Conservation (phyloP, 2,329 filamentous ascomycete species). For the Tolypocladium endophyticum region DNA sequence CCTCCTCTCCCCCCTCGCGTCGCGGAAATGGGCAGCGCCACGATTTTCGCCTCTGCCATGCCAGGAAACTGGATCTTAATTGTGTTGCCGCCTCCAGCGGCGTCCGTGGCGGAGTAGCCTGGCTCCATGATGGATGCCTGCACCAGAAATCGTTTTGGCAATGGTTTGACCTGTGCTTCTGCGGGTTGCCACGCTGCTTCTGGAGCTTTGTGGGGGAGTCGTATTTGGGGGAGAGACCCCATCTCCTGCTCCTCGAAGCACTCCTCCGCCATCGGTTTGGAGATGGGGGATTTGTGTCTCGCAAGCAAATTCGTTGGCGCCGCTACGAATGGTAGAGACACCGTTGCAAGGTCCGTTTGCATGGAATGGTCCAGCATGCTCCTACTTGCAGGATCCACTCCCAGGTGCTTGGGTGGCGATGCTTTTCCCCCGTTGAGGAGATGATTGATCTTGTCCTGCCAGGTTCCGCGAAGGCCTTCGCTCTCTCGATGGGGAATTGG, state of each 20-base stretch:
- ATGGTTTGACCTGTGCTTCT: constrained; percentile 39
- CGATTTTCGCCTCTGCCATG: constrained; percentile 25
- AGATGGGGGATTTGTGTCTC: constrained; percentile 36
- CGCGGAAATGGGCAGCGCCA: constrained; percentile 25
- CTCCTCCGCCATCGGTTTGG: constrained; percentile 64
- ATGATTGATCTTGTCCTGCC: constrained; percentile 79
- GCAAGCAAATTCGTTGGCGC: constrained; percentile 15
- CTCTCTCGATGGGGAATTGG: constrained; percentile 11
- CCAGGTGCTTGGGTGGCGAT: constrained; percentile 44
- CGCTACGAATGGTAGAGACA: constrained; percentile 47
- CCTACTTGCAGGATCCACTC: constrained; percentile 58
- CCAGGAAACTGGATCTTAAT: constrained; percentile 31
- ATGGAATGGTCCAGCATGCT: constrained; percentile 49
- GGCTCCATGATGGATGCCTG: constrained; percentile 23
- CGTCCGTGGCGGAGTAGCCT: constrained; percentile 21
- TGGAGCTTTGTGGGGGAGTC: constrained; percentile 53
- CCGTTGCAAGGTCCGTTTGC: constrained; percentile 47
- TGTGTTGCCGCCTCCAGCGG: constrained; percentile 21
- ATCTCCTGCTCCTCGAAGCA: constrained; percentile 76
- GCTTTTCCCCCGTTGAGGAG: constrained; percentile 62
- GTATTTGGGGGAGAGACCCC: constrained; percentile 63
- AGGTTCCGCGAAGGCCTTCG: constrained; percentile 36
- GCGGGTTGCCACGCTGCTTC: constrained; percentile 54
- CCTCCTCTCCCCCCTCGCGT: constrained; percentile 19
- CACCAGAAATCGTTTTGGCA: constrained; percentile 40